Conservation (phyloP, 2,329 filamentous ascomycete genomes). For the Fusarium bulbicola region DNA sequence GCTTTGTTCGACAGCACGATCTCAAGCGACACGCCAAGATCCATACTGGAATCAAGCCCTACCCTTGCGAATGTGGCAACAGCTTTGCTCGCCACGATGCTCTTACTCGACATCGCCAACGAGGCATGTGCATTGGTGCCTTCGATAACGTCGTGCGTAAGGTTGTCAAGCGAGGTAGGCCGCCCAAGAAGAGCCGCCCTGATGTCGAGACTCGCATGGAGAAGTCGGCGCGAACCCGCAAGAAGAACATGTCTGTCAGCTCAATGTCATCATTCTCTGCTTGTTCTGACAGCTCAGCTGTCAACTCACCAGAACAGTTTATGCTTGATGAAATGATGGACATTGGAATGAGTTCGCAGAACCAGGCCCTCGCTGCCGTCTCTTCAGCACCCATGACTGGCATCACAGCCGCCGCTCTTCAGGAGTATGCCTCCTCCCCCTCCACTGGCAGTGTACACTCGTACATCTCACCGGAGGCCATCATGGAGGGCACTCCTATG, state of each 20-base stretch:
- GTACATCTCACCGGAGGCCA: conserved; percentile 59
- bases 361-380: conserved; percentile 47
- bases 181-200: conserved; percentile 66
- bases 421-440: conserved; percentile 51
- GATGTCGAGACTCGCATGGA: conserved; percentile 65
- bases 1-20: conserved; percentile 96
- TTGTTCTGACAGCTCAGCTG: conserved; percentile 65
- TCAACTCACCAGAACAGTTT: conserved; percentile 62
- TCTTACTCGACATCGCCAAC: conserved; percentile 90
- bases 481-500: conserved; percentile 50
- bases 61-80: conserved; percentile 93
- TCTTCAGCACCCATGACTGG: conserved; percentile 58
- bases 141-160: conserved; percentile 80
- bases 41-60: conserved; percentile 94
- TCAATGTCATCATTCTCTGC: conserved; percentile 64
- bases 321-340: conserved; percentile 61
- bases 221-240: conserved; percentile 65
- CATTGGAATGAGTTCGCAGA: conserved; percentile 46
- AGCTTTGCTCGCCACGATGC: conserved; percentile 96
- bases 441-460: conserved; percentile 50
- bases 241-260: conserved; percentile 61
- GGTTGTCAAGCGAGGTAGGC: conserved; percentile 69
- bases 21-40: conserved; percentile 98
- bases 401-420: conserved; percentile 47
- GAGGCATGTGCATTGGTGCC: conserved; percentile 95